phyloP scores from a whole-genome alignment of 345 rosid species.

The Trapa bicornis region DNA sequence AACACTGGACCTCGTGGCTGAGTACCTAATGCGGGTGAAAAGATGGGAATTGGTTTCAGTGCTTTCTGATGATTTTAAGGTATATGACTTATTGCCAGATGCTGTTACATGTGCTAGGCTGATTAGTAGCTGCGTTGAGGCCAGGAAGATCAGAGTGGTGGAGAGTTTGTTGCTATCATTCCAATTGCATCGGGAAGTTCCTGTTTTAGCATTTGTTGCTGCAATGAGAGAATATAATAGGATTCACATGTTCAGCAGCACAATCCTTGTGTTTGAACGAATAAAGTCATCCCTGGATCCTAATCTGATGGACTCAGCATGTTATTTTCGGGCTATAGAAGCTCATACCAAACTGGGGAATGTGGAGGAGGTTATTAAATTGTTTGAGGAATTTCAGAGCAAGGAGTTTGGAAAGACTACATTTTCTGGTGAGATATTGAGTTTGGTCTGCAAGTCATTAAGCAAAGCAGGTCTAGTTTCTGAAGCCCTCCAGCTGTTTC shows the following conservation, averaged over 20 bases:
- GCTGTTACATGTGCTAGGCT: constrained; percentile 39
- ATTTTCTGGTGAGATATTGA: constrained; percentile 22
- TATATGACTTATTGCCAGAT: constrained; percentile 46
- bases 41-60: constrained; percentile 48
- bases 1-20: constrained; percentile 38
- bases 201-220: constrained; percentile 39
- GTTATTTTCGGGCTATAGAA: constrained; percentile 58
- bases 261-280: constrained; percentile 33
- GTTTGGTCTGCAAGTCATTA: constrained; percentile 38
- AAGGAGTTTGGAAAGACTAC: constrained; percentile 22
- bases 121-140: constrained; percentile 37
- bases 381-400: constrained; percentile 48
- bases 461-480: constrained; percentile 47
- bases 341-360: constrained; percentile 44
- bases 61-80: constrained; percentile 42
- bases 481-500: constrained; percentile 51
- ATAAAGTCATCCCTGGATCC: constrained; percentile 29
- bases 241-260: constrained; percentile 67
- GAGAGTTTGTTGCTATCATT: constrained; percentile 39
- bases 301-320: constrained; percentile 33
- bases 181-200: constrained; percentile 22
- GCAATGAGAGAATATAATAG: constrained; percentile 74
- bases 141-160: constrained; percentile 40
- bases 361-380: constrained; percentile 30
- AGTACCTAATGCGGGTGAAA: constrained; percentile 41